Conservation (phyloP, 1,284 basidiomycete genomes). For the Afroboletus lepidellus region DNA sequence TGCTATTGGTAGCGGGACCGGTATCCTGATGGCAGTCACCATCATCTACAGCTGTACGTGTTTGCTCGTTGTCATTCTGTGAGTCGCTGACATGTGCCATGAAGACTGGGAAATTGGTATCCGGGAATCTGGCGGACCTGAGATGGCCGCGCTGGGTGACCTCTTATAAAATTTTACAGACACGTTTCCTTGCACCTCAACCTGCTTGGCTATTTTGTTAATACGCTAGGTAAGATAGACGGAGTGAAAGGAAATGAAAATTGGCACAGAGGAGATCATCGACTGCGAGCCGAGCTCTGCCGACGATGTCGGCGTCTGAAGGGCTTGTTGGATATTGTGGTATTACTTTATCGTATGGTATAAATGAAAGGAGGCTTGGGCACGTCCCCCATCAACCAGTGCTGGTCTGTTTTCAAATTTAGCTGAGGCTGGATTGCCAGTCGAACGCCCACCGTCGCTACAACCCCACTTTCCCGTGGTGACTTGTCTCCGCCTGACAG, state of each 20-base stretch:
- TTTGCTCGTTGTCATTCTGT: neutral
- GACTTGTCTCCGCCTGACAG: too few species aligned
- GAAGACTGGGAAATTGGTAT: constrained; percentile 34
- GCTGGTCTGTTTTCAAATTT: too few species aligned
- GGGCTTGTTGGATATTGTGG: neutral
- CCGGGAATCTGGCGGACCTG: constrained; percentile 68
- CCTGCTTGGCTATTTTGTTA: constrained; percentile 3
- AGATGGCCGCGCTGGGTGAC: constrained; percentile 72
- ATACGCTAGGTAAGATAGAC: constrained; percentile 13
- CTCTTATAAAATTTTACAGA: constrained; percentile 47
- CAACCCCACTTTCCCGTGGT: too few species aligned
- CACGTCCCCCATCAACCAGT: neutral
- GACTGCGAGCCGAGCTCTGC: neutral
- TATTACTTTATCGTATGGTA: neutral
- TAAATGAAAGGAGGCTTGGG: neutral
- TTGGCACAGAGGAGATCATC: neutral
- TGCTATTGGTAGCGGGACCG: constrained; percentile 94
- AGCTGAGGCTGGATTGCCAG: too few species aligned
- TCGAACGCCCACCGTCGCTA: too few species aligned
- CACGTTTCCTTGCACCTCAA: neutral
- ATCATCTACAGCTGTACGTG: constrained; percentile 86
- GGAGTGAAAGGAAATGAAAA: constrained; percentile 2
- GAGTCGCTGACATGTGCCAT: neutral
- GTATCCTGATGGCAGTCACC: constrained; percentile 97
- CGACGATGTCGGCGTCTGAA: neutral